These are phyloP conservation scores for Pythium sukuiense DNA, from an alignment of 352 stramenopile genomes.

Conservation along the genomic window DNA sequence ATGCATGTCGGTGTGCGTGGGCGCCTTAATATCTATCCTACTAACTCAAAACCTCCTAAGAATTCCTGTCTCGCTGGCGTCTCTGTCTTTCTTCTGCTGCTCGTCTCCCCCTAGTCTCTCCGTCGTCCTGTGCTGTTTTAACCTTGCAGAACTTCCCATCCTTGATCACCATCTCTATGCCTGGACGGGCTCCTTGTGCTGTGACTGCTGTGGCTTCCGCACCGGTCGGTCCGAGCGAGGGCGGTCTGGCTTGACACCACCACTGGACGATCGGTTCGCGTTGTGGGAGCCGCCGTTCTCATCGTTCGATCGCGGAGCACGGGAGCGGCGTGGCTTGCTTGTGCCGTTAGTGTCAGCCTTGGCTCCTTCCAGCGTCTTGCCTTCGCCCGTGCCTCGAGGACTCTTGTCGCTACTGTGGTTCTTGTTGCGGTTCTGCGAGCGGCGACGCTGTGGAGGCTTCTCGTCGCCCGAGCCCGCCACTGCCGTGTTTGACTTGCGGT, in stretches of 20 bases:
- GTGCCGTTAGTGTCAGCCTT: neutral
- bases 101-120: neutral
- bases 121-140: neutral
- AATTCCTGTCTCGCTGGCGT: neutral
- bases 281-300: slow-evolving; percentile 13
- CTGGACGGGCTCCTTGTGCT: slow-evolving; percentile 3
- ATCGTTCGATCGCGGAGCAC: slow-evolving; percentile 24
- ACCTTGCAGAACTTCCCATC: no score
- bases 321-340: slow-evolving; percentile 19
- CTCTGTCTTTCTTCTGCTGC: neutral
- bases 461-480: slow-evolving; percentile 11
- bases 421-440: slow-evolving; percentile 20
- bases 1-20: neutral
- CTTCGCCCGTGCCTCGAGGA: slow-evolving; percentile 1
- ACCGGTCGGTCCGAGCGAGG: slow-evolving; percentile 18
- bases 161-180: neutral
- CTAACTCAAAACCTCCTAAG: neutral
- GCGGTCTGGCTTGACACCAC: slow-evolving; percentile 16
- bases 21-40: neutral
- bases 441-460: slow-evolving; percentile 22
- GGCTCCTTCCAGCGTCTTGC: slow-evolving; percentile 6
- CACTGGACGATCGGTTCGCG: slow-evolving; percentile 1
- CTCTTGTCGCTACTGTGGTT: slow-evolving; percentile 24
- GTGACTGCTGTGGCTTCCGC: slow-evolving; percentile 16
- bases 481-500: slow-evolving; percentile 10